phyloP scores from a whole-genome alignment of 345 rosid genomes.

The Populus pruinosa region DNA sequence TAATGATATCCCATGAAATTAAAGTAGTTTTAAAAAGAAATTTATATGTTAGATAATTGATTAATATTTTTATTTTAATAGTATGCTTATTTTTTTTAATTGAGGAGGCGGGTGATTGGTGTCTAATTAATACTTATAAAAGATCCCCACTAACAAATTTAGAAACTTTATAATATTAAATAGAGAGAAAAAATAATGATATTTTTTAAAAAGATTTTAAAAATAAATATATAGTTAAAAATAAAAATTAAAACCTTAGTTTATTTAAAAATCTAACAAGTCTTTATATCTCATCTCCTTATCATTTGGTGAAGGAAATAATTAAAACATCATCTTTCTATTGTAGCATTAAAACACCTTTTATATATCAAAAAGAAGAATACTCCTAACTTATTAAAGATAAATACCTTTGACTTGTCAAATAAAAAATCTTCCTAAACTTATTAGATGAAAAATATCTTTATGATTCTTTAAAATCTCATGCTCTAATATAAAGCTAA shows the following conservation, averaged over 20 bases:
- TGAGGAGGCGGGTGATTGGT: rapidly evolving
- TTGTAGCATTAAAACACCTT: rapidly evolving
- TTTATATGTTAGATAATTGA: too few species aligned
- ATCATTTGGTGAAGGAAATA: rapidly evolving
- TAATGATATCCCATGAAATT: rapidly evolving
- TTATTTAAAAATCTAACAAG: too few species aligned
- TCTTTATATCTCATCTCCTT: rapidly evolving
- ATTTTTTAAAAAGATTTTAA: rapidly evolving
- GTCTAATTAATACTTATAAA: too few species aligned
- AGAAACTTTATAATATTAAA: rapidly evolving
- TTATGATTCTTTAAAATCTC: rapidly evolving
- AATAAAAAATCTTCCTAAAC: rapidly evolving
- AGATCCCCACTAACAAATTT: too few species aligned
- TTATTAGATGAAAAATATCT: rapidly evolving
- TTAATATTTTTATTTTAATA: too few species aligned
- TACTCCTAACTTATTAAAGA: too few species aligned
- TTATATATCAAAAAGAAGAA: too few species aligned
- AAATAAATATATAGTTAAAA: rapidly evolving
- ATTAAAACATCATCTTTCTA: too few species aligned
- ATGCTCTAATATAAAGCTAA: rapidly evolving
- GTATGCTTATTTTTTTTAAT: rapidly evolving
- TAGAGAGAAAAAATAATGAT: too few species aligned
- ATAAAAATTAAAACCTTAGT: rapidly evolving
- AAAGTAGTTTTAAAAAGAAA: rapidly evolving
- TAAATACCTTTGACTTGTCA: rapidly evolving